Evolutionary conservation across 371 early-diverging fungal genomes (phyloP), one percentile per base, ranked within the genome.

Genomic region (Amoeboaphelidium occidentale): DNA sequence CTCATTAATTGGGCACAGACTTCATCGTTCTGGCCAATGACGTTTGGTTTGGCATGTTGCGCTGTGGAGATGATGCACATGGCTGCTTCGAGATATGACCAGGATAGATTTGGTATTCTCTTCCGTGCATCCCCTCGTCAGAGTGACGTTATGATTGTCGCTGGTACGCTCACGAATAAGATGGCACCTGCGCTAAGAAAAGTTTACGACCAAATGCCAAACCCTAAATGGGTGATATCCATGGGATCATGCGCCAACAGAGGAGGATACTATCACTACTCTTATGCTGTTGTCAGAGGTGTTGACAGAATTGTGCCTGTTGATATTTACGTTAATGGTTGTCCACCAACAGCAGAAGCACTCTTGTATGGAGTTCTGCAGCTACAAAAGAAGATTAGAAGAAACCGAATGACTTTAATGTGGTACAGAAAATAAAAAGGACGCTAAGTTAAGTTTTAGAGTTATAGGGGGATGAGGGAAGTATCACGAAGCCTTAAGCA

Each of bases 201-300:
- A 65, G 92, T 94, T 50, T 92, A 85, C 51, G 89, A 84, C 61
- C 82, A 53, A 43, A 53, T 50, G 53, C 53, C 53, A 21, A 20
- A 25, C 21, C 53, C 53, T 4, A 52, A 23, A n/a, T 53, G 28
- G 28, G 50, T 94, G 22, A 87, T 94, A 47, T 88, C 89, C 24
- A 94, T 94, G 96, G 96, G 96, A 28, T 79, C 80, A 50, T 94
- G 96, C 58, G 96, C 96, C 24, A 94, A 94, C 63, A 93, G 96
- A 57, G 96, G 96, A 58, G 96, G 96, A 48, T 94, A 94, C 70
- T 94, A 94, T 63, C 96, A 94, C 65, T 94, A 94, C 70, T 81
- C 83, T 48, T 94, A 93, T 64, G 73, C 90, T 43, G 94, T 92
- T 47, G 92, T 71, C 14, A 53, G 72, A 6, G 96, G 77, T 46